Evolutionary conservation across 1,284 basidiomycete species (phyloP).

Genomic region (Ustilago vetiveriae): DNA sequence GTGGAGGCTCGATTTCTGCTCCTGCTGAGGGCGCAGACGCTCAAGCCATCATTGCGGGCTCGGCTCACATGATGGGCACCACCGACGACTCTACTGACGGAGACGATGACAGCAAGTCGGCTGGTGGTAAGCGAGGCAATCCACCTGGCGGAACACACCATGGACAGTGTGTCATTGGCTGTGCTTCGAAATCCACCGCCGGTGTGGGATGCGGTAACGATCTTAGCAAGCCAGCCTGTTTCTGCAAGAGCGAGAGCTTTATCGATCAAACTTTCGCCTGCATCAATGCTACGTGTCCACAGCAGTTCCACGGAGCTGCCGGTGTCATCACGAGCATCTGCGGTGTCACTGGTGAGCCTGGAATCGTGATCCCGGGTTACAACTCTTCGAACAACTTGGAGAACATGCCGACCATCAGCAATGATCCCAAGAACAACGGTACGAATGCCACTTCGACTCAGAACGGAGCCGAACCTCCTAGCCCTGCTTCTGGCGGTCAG

Average conservation of each 20-base stretch:
- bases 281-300: conserved; percentile 43
- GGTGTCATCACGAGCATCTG: conserved; percentile 45
- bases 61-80: conserved; percentile 15
- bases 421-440: conserved; percentile 7
- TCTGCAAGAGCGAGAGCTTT: conserved; percentile 35
- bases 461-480: neutral
- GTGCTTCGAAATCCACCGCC: conserved; percentile 26
- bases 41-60: conserved; percentile 12
- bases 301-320: conserved; percentile 47
- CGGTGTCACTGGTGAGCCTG: conserved; percentile 12
- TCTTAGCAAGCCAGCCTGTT: conserved; percentile 39
- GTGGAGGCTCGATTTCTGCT: conserved; percentile 21
- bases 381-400: conserved; percentile 22
- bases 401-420: conserved; percentile 35
- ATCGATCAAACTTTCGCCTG: conserved; percentile 36
- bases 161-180: conserved; percentile 31
- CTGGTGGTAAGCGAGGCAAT: neutral
- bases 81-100: conserved; percentile 26
- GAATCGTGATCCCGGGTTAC: conserved; percentile 37
- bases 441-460: conserved; percentile 3
- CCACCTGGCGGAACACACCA: conserved; percentile 5
- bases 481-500: conserved; percentile 3
- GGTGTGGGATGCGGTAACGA: conserved; percentile 36
- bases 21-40: conserved; percentile 26
- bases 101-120: conserved; percentile 7